Conservation (phyloP, 257 asterid genomes). For the Solanum etuberosum region DNA sequence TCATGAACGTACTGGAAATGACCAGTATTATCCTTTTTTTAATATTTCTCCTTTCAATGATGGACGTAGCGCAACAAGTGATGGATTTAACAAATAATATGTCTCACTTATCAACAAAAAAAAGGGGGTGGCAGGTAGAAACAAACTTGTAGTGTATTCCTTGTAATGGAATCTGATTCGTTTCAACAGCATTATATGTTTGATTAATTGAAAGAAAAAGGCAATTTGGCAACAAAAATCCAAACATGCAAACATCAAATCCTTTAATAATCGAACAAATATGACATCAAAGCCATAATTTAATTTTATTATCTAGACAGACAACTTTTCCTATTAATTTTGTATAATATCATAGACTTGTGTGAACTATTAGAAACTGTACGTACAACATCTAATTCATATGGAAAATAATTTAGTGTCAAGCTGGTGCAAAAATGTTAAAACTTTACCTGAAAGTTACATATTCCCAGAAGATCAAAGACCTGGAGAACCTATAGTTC, state of each 20-base stretch:
- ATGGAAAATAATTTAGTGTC: neutral
- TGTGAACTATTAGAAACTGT: neutral
- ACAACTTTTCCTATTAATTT: neutral
- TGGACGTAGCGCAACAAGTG: neutral
- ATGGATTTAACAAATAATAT: too few relatives aligned
- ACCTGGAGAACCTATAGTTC: slow-evolving; percentile 1
- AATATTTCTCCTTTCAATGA: neutral
- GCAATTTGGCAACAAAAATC: neutral
- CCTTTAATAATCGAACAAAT: neutral
- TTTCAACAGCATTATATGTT: neutral
- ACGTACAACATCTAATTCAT: neutral
- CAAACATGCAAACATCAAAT: neutral
- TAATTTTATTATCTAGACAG: neutral
- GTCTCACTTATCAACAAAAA: neutral
- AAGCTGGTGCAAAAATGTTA: neutral
- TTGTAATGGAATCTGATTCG: neutral
- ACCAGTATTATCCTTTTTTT: neutral
- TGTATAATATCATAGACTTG: neutral
- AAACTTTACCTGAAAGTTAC: slow-evolving; percentile 7
- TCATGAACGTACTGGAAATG: neutral
- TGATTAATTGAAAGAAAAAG: neutral
- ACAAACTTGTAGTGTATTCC: neutral
- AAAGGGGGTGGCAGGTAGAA: neutral
- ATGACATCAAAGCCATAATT: neutral
- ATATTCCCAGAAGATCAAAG: slow-evolving; percentile 10